phyloP scores from a whole-genome alignment of 176 grass and related monocot species.

The Cocos nucifera region DNA sequence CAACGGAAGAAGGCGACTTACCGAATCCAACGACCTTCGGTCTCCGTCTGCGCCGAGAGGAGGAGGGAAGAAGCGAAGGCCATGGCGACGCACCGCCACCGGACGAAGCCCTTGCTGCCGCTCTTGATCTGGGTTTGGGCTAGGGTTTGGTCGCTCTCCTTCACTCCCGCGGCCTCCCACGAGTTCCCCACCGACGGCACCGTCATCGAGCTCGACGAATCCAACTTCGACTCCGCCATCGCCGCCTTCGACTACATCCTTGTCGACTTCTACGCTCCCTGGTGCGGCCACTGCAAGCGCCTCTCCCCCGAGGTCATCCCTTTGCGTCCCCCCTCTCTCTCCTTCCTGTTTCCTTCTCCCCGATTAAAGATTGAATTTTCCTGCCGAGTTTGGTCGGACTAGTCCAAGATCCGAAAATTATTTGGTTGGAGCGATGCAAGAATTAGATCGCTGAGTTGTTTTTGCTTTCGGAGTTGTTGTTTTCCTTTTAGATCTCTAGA shows the following conservation, averaged over 20 bases:
- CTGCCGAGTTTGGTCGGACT: too few relatives aligned
- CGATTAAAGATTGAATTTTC: not conserved
- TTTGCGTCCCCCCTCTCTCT: not conserved
- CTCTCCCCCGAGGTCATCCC: slow-evolving; percentile 66
- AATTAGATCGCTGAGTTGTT: too few relatives aligned
- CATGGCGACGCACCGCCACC: not conserved
- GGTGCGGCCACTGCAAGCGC: slow-evolving; percentile 96
- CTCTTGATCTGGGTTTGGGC: slow-evolving; percentile 14
- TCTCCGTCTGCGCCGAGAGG: too few relatives aligned
- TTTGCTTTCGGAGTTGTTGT: too few relatives aligned
- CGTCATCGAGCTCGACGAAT: slow-evolving; percentile 85
- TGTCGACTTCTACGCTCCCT: slow-evolving; percentile 90
- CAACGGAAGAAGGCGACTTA: not conserved
- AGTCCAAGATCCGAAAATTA: too few relatives aligned
- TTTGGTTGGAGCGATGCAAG: too few relatives aligned
- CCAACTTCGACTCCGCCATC: slow-evolving; percentile 72
- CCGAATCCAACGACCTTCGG: not conserved
- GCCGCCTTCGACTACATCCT: slow-evolving; percentile 70
- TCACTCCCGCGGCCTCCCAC: slow-evolving; percentile 4
- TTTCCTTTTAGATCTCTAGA: too few relatives aligned
- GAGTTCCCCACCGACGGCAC: slow-evolving; percentile 64
- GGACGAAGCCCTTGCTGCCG: not conserved
- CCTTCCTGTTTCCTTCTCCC: not conserved
- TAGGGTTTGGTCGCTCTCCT: not conserved
- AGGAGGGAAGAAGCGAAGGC: not conserved